phyloP scores from a whole-genome alignment of 1,284 basidiomycete species.

The Apiotrichum gracile region DNA sequence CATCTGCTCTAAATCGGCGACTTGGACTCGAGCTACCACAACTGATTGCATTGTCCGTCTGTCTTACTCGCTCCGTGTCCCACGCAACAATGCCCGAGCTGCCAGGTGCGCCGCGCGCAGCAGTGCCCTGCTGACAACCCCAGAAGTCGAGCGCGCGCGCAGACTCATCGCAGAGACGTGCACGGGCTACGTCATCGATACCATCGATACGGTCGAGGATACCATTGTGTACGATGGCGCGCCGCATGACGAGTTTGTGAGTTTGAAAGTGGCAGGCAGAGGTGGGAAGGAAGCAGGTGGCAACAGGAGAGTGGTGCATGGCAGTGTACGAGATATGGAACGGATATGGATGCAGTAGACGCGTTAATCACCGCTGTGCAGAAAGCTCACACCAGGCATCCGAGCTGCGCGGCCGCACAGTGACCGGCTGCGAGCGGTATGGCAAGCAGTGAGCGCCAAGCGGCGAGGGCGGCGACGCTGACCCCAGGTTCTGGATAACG shows the following conservation, averaged over 20 bases:
- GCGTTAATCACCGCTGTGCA: too few species aligned
- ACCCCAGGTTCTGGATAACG: conserved; percentile 59
- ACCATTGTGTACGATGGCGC: conserved; percentile 62
- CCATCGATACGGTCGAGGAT: conserved; percentile 61
- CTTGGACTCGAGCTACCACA: not conserved
- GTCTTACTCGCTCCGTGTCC: not conserved
- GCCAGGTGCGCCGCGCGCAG: conserved; percentile 51
- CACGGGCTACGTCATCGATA: conserved; percentile 55
- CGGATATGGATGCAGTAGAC: too few species aligned
- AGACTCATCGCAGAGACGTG: conserved; percentile 57
- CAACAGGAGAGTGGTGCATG: too few species aligned
- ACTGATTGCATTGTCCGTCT: not conserved
- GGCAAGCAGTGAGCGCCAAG: conserved; percentile 60
- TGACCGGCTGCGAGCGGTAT: conserved; percentile 60
- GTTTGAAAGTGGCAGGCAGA: conserved; percentile 37
- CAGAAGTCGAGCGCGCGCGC: conserved; percentile 68
- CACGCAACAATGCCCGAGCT: conserved; percentile 57
- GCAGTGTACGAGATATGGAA: too few species aligned
- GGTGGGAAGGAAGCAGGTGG: too few species aligned
- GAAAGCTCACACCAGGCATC: conserved; percentile 50
- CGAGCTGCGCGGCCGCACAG: conserved; percentile 57
- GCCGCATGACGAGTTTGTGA: conserved; percentile 61
- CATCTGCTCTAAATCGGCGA: too few species aligned
- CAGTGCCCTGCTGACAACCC: too few species aligned
- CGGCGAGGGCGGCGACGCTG: not conserved